Percentiles rank a stretch among this genome's conserved stretches.
These are phyloP conservation scores for Monilinia fructicola DNA, from an alignment of 2,329 filamentous ascomycete genomes.

Conservation along the genomic window DNA sequence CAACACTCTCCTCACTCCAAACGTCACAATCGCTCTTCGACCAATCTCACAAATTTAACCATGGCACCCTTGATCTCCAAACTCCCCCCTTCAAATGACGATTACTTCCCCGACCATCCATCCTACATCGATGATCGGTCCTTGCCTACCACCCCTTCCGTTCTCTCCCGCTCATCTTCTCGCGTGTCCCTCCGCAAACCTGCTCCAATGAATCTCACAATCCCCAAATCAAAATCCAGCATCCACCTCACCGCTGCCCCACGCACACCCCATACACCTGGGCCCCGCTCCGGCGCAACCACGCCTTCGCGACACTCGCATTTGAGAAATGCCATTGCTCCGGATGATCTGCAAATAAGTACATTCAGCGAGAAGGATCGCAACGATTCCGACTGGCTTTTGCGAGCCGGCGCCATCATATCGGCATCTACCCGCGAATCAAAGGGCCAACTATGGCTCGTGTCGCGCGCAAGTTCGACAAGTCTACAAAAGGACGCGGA, in stretches of 20 bases:
- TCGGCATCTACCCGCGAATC: slow-evolving; percentile 62
- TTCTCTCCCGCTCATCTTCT: slow-evolving; percentile 58
- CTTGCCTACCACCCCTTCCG: slow-evolving; percentile 62
- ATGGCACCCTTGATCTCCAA: slow-evolving; percentile 64
- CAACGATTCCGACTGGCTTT: slow-evolving; percentile 63
- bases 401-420: slow-evolving; percentile 62
- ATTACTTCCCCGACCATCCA: slow-evolving; percentile 46
- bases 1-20: slow-evolving; percentile 58
- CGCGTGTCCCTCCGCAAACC: slow-evolving; percentile 48
- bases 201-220: slow-evolving; percentile 29
- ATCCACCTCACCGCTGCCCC: slow-evolving; percentile 48
- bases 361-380: slow-evolving; percentile 41
- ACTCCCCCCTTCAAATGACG: slow-evolving; percentile 57
- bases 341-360: slow-evolving; percentile 35
- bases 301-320: slow-evolving; percentile 29
- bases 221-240: slow-evolving; percentile 64
- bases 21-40: slow-evolving; percentile 58
- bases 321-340: slow-evolving; percentile 30
- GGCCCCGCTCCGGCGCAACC: slow-evolving; percentile 34
- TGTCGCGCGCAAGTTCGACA: slow-evolving; percentile 64
- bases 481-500: slow-evolving; percentile 56
- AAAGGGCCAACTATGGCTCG: slow-evolving; percentile 68
- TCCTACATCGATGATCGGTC: slow-evolving; percentile 64
- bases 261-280: slow-evolving; percentile 15
- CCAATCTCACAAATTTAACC: slow-evolving; percentile 59